Evolutionary conservation across 2,329 filamentous ascomycete genomes (phyloP).

Genomic region (Passalora sequoiae): DNA sequence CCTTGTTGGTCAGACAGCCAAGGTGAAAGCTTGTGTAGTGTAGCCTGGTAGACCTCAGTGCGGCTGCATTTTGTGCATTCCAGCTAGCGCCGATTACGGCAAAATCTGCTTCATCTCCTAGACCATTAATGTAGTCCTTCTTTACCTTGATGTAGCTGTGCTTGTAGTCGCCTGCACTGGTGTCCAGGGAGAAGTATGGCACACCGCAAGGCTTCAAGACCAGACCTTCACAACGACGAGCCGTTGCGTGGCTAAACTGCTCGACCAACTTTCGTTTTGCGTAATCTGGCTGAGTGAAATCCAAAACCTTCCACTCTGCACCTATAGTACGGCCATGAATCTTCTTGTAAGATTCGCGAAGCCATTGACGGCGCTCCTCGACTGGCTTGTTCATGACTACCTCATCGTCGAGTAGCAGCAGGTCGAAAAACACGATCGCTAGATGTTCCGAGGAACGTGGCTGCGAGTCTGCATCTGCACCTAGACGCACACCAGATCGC

Average conservation of each 20-base stretch:
- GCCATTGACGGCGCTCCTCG: constrained; percentile 54
- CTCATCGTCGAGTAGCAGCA: constrained; percentile 54
- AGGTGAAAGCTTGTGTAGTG: constrained; percentile 77
- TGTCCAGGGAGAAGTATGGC: constrained; percentile 59
- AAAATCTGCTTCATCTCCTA: constrained; percentile 81
- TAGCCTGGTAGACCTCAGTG: constrained; percentile 45
- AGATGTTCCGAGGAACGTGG: constrained; percentile 52
- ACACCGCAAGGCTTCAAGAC: constrained; percentile 72
- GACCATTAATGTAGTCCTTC: constrained; percentile 72
- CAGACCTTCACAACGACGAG: constrained; percentile 66
- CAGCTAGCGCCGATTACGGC: constrained; percentile 71
- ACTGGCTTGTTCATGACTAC: constrained; percentile 50
- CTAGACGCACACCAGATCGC: constrained; percentile 65
- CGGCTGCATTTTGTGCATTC: constrained; percentile 57
- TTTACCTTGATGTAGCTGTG: constrained; percentile 69
- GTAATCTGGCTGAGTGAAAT: constrained; percentile 52
- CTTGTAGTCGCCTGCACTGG: constrained; percentile 15
- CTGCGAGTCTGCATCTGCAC: constrained; percentile 63
- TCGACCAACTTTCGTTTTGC: constrained; percentile 54
- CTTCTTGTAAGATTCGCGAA: constrained; percentile 52
- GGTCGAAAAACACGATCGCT: constrained; percentile 58
- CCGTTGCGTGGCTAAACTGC: constrained; percentile 63
- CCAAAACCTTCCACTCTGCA: constrained; percentile 61
- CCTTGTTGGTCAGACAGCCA: constrained; percentile 67
- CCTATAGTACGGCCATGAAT: constrained; percentile 61